Base-by-base conservation (phyloP, 345 rosid genomes). In the Boechera retrofracta region DNA sequence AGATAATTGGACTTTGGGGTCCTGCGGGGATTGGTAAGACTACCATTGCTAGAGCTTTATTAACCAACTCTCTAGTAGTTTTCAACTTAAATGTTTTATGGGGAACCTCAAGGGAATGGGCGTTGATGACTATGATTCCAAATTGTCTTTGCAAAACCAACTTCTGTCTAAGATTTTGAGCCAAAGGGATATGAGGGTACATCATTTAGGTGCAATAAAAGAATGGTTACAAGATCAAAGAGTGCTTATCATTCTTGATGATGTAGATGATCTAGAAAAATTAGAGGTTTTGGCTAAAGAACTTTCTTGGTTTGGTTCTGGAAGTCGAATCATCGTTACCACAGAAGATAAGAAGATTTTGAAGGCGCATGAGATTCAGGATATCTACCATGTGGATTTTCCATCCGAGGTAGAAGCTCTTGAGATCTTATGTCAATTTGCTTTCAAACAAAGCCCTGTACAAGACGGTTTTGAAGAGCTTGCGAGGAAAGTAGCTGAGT, bases 231-330 rank as follows among this genome's bases (percentile, higher is more conserved):
- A 6, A 0, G 83, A 75, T 2, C 55, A 59, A 28, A 71, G 32
- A 21, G 82, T 83, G 48, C 67, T 86, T 6, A 49, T 86, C 57
- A n/a, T 21, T 33, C 57, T 88, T 2, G 89, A 90, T 44, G 88
- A 88, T 75, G 87, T 88, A 3, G 82, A 82, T 42, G 55, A 88
- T 29, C 18, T 55, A 11, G 58, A 26, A 16, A 83, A 84, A 55
- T 74, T 88, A n/a, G 7, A 82, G 1, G 86, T 70, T 6, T 48
- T 88, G 6, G 82, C 78, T 9, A 88, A 83, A 7, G 48, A 75
- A 38, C 35, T 0, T 55, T 55, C 59, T 28, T 55, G 59, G 59
- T 55, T 55, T 3, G 36, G 59, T 55, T 55, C 2, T 28, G 36
- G 36, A 55, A 55, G 59, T 28, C 59, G 16, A 16, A 54, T 54